phyloP scores from a whole-genome alignment of 2,329 filamentous ascomycete species.

The Colletotrichum salicis region DNA sequence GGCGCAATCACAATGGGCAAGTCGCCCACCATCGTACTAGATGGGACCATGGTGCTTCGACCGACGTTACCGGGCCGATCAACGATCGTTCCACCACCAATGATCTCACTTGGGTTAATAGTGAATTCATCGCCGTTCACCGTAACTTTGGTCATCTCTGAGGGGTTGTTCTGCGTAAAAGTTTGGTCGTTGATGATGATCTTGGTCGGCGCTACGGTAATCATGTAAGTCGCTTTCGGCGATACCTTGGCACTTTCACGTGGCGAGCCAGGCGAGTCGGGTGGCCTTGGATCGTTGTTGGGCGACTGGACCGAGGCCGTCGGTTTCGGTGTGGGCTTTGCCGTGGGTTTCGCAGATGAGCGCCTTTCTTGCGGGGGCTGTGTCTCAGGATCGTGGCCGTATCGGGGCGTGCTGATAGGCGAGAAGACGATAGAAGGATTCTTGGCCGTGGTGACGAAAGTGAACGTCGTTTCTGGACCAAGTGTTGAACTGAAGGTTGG shows the following conservation, averaged over 20 bases:
- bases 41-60: slow-evolving; percentile 38
- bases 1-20: slow-evolving; percentile 55
- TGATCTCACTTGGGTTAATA: slow-evolving; percentile 57
- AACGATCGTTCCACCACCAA: slow-evolving; percentile 57
- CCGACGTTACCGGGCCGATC: slow-evolving; percentile 48
- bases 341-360: slow-evolving; percentile 9
- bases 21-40: slow-evolving; percentile 50
- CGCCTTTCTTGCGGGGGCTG: slow-evolving; percentile 16
- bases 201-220: slow-evolving; percentile 56
- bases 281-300: slow-evolving; percentile 3
- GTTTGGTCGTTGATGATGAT: slow-evolving; percentile 61
- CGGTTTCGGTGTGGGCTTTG: not conserved
- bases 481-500: slow-evolving; percentile 33
- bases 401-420: slow-evolving; percentile 30
- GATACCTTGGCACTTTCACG: slow-evolving; percentile 15
- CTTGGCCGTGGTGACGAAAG: slow-evolving; percentile 64
- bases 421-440: slow-evolving; percentile 61
- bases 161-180: slow-evolving; percentile 50
- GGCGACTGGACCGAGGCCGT: slow-evolving; percentile 3
- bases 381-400: slow-evolving; percentile 28
- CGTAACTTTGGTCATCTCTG: slow-evolving; percentile 54
- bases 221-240: slow-evolving; percentile 44
- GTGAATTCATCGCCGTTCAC: slow-evolving; percentile 56
- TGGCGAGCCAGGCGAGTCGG: not conserved
- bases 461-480: slow-evolving; percentile 45